These are phyloP conservation scores for Phytophthora sojae DNA, from an alignment of 352 stramenopile genomes.

Conservation along the genomic window DNA sequence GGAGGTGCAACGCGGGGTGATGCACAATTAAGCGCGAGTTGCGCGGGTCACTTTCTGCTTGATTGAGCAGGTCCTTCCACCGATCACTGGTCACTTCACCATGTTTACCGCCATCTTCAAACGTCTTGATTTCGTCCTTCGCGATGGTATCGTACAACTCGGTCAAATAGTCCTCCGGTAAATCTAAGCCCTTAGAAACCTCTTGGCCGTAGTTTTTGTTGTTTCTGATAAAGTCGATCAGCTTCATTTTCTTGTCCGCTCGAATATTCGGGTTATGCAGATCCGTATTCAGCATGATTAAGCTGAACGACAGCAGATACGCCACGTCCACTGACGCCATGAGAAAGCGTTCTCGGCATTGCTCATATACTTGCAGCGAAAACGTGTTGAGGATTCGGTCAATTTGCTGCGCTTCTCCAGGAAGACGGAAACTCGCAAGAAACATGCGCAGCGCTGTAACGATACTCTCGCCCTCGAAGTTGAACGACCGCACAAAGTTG, in stretches of 20 bases:
- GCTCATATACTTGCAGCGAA: constrained; percentile 83
- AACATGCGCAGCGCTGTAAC: constrained; percentile 85
- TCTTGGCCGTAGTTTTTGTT: constrained; percentile 92
- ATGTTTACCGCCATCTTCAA: constrained; percentile 81
- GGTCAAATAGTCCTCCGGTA: constrained; percentile 78
- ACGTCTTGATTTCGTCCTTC: constrained; percentile 83
- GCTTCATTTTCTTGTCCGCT: constrained; percentile 87
- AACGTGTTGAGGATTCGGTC: constrained; percentile 91
- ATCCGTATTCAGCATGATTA: constrained; percentile 93
- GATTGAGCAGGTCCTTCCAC: constrained; percentile 82
- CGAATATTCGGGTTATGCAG: constrained; percentile 89
- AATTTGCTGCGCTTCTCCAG: constrained; percentile 89
- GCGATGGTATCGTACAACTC: constrained; percentile 81
- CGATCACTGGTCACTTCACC: constrained; percentile 81
- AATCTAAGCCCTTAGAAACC: constrained; percentile 73
- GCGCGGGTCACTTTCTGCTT: constrained; percentile 68
- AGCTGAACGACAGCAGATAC: constrained; percentile 90
- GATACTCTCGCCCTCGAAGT: constrained; percentile 82
- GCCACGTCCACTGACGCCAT: constrained; percentile 91
- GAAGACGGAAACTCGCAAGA: constrained; percentile 84
- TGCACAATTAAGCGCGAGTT: constrained; percentile 75
- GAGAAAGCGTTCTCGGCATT: constrained; percentile 85
- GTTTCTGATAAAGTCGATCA: constrained; percentile 89
- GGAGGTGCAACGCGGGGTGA: constrained; percentile 37
- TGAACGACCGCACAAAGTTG: constrained; percentile 81